Evolutionary conservation across 352 stramenopile genomes (phyloP).

Genomic region (Phytophthora agathidicida): DNA sequence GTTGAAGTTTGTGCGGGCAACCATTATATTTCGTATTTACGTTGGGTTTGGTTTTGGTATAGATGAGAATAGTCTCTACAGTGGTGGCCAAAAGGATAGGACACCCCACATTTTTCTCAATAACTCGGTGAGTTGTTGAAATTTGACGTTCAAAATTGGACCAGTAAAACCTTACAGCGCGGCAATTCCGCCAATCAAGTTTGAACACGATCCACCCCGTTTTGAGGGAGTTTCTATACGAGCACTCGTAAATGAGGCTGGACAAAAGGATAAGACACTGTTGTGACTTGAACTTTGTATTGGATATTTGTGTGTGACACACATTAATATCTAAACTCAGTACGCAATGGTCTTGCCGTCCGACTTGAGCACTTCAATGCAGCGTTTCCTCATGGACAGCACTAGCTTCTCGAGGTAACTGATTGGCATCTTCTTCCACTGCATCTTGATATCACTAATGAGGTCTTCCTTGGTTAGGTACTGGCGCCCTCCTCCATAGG

Average conservation of each 20-base stretch:
- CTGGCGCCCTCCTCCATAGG: constrained; percentile 1
- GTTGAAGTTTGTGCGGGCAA: too few species aligned
- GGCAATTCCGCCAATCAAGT: constrained; percentile 3
- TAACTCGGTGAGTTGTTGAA: neutral
- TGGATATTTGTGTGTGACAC: neutral
- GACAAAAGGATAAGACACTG: neutral
- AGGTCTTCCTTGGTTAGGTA: constrained; percentile 3
- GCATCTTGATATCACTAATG: neutral
- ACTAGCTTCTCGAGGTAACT: constrained; percentile 13
- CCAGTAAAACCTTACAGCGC: neutral
- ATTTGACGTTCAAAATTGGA: constrained; percentile 4
- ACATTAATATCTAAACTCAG: constrained; percentile 1
- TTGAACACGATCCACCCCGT: neutral
- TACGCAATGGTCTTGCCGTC: constrained; percentile 8
- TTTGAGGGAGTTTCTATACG: constrained; percentile 10
- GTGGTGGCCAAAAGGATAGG: constrained; percentile 1
- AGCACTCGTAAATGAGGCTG: neutral
- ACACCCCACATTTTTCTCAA: neutral
- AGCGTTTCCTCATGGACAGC: constrained; percentile 10
- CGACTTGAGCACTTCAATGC: constrained; percentile 10
- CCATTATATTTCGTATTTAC: too few species aligned
- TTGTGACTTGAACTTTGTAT: constrained; percentile 2
- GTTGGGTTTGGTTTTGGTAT: too few species aligned
- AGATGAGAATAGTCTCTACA: too few species aligned
- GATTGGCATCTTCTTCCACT: neutral